Percentiles rank a stretch among this genome's conserved stretches.
These are phyloP conservation scores for Stylonectria norvegica DNA, from an alignment of 2,329 filamentous ascomycete species.

Conservation along the genomic window DNA sequence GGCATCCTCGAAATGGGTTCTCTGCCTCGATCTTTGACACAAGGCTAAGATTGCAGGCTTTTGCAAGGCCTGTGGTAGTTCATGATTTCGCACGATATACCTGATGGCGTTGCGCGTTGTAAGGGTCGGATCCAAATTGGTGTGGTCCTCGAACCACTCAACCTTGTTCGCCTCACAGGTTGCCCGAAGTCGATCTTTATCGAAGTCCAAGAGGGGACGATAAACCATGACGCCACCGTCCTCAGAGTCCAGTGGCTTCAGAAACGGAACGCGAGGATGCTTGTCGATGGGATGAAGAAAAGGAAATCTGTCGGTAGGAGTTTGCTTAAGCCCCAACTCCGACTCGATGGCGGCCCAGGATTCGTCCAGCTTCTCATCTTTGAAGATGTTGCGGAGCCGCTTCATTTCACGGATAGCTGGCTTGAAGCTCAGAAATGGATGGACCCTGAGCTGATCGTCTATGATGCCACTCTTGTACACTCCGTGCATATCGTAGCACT, in stretches of 20 bases:
- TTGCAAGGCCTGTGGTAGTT: constrained; percentile 67
- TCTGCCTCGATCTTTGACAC: constrained; percentile 48
- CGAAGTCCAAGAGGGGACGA: constrained; percentile 67
- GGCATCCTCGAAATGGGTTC: constrained; percentile 43
- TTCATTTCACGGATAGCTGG: constrained; percentile 30
- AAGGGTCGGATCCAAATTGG: constrained; percentile 73
- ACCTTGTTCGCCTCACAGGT: constrained; percentile 69
- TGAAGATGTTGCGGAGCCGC: constrained; percentile 28
- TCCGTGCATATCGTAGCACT: constrained; percentile 73
- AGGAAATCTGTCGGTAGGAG: constrained; percentile 29
- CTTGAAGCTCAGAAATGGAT: constrained; percentile 39
- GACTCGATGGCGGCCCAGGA: constrained; percentile 14
- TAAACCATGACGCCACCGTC: constrained; percentile 63
- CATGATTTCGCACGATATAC: constrained; percentile 54
- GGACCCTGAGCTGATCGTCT: constrained; percentile 40
- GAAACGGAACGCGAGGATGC: constrained; percentile 27
- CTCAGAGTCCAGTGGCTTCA: constrained; percentile 47
- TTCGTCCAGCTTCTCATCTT: constrained; percentile 27
- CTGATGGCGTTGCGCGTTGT: constrained; percentile 81
- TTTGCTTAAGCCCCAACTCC: no score
- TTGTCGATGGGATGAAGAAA: constrained; percentile 14
- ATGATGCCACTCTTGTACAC: constrained; percentile 63
- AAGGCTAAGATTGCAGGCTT: constrained; percentile 62
- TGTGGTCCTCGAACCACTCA: constrained; percentile 79
- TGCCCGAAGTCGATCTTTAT: constrained; percentile 68